Percentiles rank a stretch among this genome's conserved stretches.
phyloP scores from a whole-genome alignment of 2,329 filamentous ascomycete genomes.

The Capronia coronata region DNA sequence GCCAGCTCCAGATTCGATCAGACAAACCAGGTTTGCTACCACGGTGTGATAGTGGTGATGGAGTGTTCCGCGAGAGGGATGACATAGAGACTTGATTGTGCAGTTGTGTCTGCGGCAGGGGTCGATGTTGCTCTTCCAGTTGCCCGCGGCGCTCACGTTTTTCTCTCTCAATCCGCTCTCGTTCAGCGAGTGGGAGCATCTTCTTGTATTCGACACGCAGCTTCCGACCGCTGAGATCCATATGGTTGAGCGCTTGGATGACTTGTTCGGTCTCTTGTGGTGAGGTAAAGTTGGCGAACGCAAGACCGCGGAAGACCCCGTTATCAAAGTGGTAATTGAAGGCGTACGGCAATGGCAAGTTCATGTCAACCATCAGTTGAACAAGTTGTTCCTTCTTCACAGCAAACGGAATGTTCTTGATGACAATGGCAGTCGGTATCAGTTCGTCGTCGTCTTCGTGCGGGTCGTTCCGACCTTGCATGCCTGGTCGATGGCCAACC shows the following conservation, averaged over 20 bases:
- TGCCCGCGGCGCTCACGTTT: conserved; percentile 94
- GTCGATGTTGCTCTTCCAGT: conserved; percentile 92
- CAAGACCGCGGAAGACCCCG: conserved; percentile 88
- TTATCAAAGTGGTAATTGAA: conserved; percentile 99
- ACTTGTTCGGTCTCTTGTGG: conserved; percentile 88
- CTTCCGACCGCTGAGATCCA: conserved; percentile 91
- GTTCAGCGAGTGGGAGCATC: conserved; percentile 91
- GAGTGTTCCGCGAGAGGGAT: conserved; percentile 61
- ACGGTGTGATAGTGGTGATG: conserved; percentile 60
- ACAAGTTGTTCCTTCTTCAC: conserved; percentile 95
- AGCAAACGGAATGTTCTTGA: conserved; percentile 98
- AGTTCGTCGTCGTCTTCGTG: conserved; percentile 64
- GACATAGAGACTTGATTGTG: conserved; percentile 83
- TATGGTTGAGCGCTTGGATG: conserved; percentile 89
- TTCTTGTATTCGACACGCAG: conserved; percentile 98
- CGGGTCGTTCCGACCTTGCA: conserved; percentile 38
- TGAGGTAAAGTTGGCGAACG: conserved; percentile 97
- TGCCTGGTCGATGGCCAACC: conserved; percentile 37
- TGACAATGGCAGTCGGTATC: conserved; percentile 96
- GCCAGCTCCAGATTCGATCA: conserved; percentile 21
- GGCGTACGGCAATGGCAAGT: conserved; percentile 88
- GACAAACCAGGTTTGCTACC: conserved; percentile 39
- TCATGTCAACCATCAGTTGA: conserved; percentile 87
- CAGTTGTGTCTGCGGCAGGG: conserved; percentile 56
- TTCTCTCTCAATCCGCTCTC: conserved; percentile 92